Conservation (phyloP, 306 rosid species). For the Fragaria nilgerrensis region DNA sequence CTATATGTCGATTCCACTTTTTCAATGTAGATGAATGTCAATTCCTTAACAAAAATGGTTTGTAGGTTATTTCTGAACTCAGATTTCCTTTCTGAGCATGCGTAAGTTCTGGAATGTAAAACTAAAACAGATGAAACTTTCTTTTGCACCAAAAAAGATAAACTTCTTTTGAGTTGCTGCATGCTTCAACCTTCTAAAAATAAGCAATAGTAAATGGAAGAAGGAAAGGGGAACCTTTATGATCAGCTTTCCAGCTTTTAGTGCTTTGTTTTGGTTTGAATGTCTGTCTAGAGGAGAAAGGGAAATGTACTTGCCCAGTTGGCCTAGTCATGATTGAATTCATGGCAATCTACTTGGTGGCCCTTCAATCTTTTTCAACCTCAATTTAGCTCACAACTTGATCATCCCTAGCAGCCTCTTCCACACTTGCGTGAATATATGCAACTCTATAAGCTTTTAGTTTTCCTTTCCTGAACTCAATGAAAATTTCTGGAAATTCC, state of each 20-base stretch:
- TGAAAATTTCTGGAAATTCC: neutral
- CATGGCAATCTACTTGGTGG: slow-evolving; percentile 17
- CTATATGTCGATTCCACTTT: neutral
- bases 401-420: neutral
- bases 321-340: slow-evolving; percentile 10
- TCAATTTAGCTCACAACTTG: neutral
- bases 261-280: slow-evolving; percentile 22
- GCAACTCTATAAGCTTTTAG: neutral
- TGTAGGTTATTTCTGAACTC: neutral
- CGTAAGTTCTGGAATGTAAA: neutral
- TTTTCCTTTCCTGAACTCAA: neutral
- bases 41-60: neutral
- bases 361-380: slow-evolving; percentile 7
- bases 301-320: slow-evolving; percentile 20
- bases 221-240: neutral
- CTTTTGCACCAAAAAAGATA: neutral
- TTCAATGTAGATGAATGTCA: neutral
- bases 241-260: slow-evolving; percentile 19
- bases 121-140: neutral
- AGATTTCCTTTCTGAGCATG: neutral
- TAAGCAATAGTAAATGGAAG: slow-evolving; percentile 1
- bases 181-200: neutral
- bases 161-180: neutral
- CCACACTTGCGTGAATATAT: neutral
- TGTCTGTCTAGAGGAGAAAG: slow-evolving; percentile 10